Conservation (phyloP, 2,329 filamentous ascomycete species). For the Alternaria conjuncta region DNA sequence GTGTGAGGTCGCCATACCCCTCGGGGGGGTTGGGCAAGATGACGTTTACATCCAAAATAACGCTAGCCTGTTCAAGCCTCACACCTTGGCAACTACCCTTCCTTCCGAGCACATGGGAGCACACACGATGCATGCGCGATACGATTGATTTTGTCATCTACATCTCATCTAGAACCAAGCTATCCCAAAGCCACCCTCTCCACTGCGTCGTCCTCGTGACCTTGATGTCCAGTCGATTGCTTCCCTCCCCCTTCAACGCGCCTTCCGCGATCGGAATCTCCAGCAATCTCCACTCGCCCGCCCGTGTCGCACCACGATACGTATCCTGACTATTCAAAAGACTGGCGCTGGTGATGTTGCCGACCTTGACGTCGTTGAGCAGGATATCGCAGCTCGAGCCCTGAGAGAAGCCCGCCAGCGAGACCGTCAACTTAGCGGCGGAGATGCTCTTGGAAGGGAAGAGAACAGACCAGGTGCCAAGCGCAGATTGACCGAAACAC, state of each 20-base stretch:
- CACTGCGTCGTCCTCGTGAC: constrained; percentile 47
- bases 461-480: constrained; percentile 42
- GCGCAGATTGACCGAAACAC: constrained; percentile 57
- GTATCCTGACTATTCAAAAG: constrained; percentile 55
- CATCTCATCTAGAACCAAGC: constrained; percentile 47
- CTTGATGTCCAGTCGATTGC: constrained; percentile 45
- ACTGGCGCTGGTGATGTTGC: constrained; percentile 48
- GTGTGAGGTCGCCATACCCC: not conserved
- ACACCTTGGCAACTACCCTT: not conserved
- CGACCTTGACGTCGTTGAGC: constrained; percentile 51
- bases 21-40: not conserved
- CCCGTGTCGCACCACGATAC: constrained; percentile 56
- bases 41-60: not conserved
- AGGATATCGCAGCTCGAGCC: constrained; percentile 51
- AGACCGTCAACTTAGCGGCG: constrained; percentile 51
- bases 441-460: constrained; percentile 40
- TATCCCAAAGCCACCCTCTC: constrained; percentile 55
- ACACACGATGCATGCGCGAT: not conserved
- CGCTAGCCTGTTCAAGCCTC: not conserved
- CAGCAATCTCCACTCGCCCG: constrained; percentile 57
- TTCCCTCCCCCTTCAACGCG: constrained; percentile 41
- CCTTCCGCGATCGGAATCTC: constrained; percentile 48
- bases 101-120: too few species aligned
- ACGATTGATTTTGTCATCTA: constrained; percentile 3
- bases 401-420: constrained; percentile 54